Percentiles rank a stretch among this genome's conserved stretches.
Evolutionary conservation across 2,329 filamentous ascomycete species (phyloP).

Genomic region (Aureobasidium sp.): DNA sequence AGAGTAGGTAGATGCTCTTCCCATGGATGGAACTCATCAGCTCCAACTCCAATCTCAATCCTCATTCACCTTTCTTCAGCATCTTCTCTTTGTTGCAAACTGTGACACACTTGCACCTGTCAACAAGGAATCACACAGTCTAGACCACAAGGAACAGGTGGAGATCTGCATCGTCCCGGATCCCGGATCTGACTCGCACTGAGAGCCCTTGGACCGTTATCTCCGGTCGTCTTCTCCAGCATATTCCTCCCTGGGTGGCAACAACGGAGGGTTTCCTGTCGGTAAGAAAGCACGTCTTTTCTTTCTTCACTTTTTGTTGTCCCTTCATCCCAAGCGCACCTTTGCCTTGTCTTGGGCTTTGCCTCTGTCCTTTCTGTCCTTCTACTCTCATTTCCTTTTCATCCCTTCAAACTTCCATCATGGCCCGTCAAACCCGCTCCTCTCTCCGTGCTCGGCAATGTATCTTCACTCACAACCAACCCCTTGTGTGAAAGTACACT

Average conservation of each 20-base stretch:
- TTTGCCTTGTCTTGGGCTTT: not conserved
- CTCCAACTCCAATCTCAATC: not conserved
- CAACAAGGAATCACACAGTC: not conserved
- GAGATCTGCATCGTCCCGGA: conserved; percentile 5
- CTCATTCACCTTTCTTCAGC: not conserved
- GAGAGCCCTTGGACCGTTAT: not conserved
- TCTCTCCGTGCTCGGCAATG: not conserved
- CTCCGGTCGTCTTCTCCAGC: not conserved
- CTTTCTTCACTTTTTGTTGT: not conserved
- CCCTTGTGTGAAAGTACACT: not conserved
- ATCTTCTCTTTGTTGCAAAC: conserved; percentile 2
- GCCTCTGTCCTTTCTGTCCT: not conserved
- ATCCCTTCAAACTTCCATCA: not conserved
- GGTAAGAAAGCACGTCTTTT: not conserved
- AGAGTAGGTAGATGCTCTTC: not conserved
- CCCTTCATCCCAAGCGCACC: not conserved
- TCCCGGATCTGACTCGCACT: conserved; percentile 6
- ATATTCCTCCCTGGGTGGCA: conserved; percentile 8
- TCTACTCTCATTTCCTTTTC: not conserved
- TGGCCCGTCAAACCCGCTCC: conserved; percentile 8
- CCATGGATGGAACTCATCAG: not conserved
- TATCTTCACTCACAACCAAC: not conserved
- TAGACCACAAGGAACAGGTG: conserved; percentile 1
- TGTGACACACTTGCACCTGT: conserved; percentile 2
- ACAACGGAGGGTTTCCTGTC: not conserved